Evolutionary conservation across 331 rosid genomes (phyloP).

Genomic region (Erythrophleum ivorense): DNA sequence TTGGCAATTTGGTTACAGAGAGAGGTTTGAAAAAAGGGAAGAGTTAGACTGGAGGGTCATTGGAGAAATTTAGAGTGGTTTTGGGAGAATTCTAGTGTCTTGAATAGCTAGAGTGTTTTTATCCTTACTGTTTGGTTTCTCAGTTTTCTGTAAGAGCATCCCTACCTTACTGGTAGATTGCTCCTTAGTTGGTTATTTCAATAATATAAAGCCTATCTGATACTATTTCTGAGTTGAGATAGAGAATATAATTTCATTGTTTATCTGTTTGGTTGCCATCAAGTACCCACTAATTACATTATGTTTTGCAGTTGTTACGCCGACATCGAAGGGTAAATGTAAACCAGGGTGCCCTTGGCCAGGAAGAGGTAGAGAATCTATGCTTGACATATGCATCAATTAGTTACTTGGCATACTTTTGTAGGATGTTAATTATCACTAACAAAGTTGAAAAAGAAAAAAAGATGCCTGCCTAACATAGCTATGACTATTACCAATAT

Average conservation of each 20-base stretch:
- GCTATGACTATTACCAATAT: conserved; percentile 25
- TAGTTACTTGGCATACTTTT: not conserved
- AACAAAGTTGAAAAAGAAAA: not conserved
- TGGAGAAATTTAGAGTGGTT: no score
- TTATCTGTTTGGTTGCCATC: not conserved
- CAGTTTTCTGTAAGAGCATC: no score
- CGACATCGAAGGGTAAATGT: conserved; percentile 83
- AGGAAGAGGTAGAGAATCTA: conserved; percentile 81
- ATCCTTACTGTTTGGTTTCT: no score
- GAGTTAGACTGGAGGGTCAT: no score
- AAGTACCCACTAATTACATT: not conserved
- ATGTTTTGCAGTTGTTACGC: conserved; percentile 76
- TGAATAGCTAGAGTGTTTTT: no score
- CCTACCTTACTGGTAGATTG: no score
- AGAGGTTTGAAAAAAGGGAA: no score
- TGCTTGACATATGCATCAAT: conserved; percentile 28
- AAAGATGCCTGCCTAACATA: not conserved
- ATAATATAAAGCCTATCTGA: not conserved
- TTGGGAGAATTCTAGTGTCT: no score
- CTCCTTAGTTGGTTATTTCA: no score
- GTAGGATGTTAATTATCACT: conserved; percentile 21
- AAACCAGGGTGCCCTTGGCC: conserved; percentile 70
- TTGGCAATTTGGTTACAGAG: no score
- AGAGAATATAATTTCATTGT: not conserved
- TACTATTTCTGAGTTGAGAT: not conserved